Base-by-base conservation (phyloP, 2,329 filamentous ascomycete species). In the Paecilomyces formosus region DNA sequence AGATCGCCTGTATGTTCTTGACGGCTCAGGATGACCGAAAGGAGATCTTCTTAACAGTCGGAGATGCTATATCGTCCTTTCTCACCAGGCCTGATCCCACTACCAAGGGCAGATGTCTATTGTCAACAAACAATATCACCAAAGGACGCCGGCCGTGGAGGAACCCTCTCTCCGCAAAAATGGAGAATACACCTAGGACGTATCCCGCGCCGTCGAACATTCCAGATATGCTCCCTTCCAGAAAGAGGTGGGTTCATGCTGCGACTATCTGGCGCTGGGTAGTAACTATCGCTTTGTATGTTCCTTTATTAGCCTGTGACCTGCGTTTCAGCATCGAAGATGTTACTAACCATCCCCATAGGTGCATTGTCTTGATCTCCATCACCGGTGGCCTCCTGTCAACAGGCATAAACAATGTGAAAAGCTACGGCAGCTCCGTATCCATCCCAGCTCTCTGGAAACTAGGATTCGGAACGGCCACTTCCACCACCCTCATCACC, bases 21-120 rank as follows among this genome's bases (percentile, higher is more conserved):
- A 63, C 62, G 0, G 45, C 60, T 3, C 57, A 57, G 33, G 58
- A 61, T 35, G 50, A 51, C 31, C 60, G 60, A 11, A 31, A 60
- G 33, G 28, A 57, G 7, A 56, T 67, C 9, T 54, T 75, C 0
- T 60, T 69, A 0, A 74, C 72, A 0, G 58, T 72, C 7, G 72
- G 72, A 13, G 73, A 75, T 57, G 67, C 66, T 4, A 66, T 73
- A 4, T 55, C 65, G 1, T 72, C 71, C 1, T 75, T 73, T 49
- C 63, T 74, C 1, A 57, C 65, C 3, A 51, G 54, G 0, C 66
- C 65, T 2, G 71, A 73, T 59, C 52, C 53, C 0, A 64, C 62
- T 2, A 72, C 70, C 0, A 53, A 56, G 15, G 59, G 60, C 51
- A 28, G 28, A 62, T 54, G 61, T 62, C 55, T 66, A 13, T 45